These are phyloP conservation scores for Fusarium coicis DNA, from an alignment of 2,329 filamentous ascomycete genomes.

Conservation along the genomic window DNA sequence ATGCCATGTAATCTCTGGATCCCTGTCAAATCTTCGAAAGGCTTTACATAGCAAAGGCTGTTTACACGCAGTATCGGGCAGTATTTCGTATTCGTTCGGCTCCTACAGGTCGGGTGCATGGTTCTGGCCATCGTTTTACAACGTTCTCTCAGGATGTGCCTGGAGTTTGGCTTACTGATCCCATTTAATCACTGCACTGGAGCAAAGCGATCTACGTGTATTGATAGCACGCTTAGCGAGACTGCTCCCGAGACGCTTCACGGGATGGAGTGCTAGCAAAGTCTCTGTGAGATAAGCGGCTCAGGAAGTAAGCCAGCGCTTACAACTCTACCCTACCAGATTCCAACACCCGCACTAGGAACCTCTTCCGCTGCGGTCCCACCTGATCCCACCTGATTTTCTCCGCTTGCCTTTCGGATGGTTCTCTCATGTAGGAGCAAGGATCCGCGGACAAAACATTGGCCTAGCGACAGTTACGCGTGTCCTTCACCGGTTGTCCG, in stretches of 20 bases:
- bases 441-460: background rate
- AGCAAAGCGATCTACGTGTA: background rate
- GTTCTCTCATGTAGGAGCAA: background rate
- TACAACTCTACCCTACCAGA: background rate
- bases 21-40: background rate
- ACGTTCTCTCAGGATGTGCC: no score
- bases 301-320: background rate
- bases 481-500: background rate
- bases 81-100: background rate
- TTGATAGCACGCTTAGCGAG: background rate
- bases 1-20: background rate
- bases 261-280: background rate
- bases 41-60: background rate
- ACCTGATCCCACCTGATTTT: no score
- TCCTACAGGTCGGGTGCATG: background rate
- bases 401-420: background rate
- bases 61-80: background rate
- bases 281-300: background rate
- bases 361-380: no score
- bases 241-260: background rate
- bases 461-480: background rate
- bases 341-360: no score
- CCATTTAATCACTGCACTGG: background rate
- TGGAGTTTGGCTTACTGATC: fast-evolving
- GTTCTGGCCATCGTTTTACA: background rate